These are phyloP conservation scores for Nasturtium officinale DNA, from an alignment of 345 rosid species.

Conservation along the genomic window DNA sequence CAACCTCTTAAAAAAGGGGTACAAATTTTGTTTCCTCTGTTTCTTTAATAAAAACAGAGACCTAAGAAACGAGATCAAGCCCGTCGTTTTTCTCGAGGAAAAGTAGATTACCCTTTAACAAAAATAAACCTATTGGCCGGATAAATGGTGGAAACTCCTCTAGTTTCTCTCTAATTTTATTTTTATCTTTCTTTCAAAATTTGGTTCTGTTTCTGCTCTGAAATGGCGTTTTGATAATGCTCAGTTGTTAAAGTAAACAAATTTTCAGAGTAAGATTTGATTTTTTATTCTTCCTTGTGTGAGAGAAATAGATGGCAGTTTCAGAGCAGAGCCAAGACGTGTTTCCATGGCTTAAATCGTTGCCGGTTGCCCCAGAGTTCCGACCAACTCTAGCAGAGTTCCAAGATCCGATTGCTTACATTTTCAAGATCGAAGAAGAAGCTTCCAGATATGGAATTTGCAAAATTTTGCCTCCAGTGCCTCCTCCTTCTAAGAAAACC, in stretches of 20 bases:
- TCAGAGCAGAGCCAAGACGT: conserved; percentile 65
- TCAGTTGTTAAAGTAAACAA: conserved; percentile 8
- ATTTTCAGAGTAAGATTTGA: background rate
- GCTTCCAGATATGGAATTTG: conserved; percentile 95
- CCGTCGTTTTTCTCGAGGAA: conserved; percentile 40
- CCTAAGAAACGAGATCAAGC: conserved; percentile 38
- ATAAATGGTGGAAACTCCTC: conserved; percentile 27
- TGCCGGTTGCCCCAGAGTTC: conserved; percentile 93
- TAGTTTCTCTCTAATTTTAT: conserved; percentile 31
- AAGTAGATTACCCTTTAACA: conserved; percentile 23
- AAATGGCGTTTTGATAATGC: conserved; percentile 45
- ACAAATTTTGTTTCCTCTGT: conserved; percentile 33
- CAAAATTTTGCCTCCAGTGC: conserved; percentile 91
- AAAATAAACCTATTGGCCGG: conserved; percentile 29
- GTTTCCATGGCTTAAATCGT: conserved; percentile 83
- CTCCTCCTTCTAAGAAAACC: conserved; percentile 67
- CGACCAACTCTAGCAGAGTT: conserved; percentile 84
- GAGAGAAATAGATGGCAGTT: conserved; percentile 50
- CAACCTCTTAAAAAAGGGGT: conserved; percentile 23
- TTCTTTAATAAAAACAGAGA: conserved; percentile 42
- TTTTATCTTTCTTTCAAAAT: background rate
- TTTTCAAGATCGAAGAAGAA: conserved; percentile 92
- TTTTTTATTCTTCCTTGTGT: background rate
- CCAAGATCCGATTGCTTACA: conserved; percentile 99
- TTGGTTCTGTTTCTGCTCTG: conserved; percentile 44